Evolutionary conservation across 2,329 filamentous ascomycete genomes (phyloP), one percentile per base, ranked within the genome.

Genomic region (Beauveria medogensis): DNA sequence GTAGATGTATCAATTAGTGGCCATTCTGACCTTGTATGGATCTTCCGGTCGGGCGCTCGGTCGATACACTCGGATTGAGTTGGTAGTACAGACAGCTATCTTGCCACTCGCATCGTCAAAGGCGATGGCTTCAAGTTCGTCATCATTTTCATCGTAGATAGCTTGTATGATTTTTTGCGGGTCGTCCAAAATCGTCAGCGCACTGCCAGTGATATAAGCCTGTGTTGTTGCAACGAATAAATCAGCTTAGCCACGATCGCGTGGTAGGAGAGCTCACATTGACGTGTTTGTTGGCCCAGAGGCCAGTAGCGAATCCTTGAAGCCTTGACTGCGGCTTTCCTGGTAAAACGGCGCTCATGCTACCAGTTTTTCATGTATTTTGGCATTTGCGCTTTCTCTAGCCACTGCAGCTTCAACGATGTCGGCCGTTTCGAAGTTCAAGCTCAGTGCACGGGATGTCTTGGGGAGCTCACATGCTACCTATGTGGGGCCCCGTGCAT

Each of bases 161-260:
- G 92, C 97, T 74, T 99, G 94, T 40, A 96, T 75, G 64, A 97
- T 84, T 59, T 83, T 83, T 64, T 87, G 81, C 57, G 90, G 83
- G 55, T 86, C 88, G 69, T 85, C 83, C 67, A 97, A 85, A 68
- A 99, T 87, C 58, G 94, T 85, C 65, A 97, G 84, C 64, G 91
- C 91, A 74, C 88, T 90, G 69, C 93, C 93, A 63, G 90, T 94
- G 66, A 97, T 89, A 75, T 97, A 99, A 56, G 86, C 85, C 91
- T 95, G 69, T 37, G 54, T 58, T 63, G 44, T 55, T 50, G 30
- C 28, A 26, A 26, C 24, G 3, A 12, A 34, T 14, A 47, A 9
- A 46, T 66, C 53, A 65, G 60, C 58, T 16, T 9, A 37, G 37
- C 40, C 14, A 41, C 26, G 43, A 53, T 51, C 64, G 46, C 66